These are phyloP conservation scores for Astragalus glycyphyllos DNA, from an alignment of 306 rosid species.

Conservation along the genomic window DNA sequence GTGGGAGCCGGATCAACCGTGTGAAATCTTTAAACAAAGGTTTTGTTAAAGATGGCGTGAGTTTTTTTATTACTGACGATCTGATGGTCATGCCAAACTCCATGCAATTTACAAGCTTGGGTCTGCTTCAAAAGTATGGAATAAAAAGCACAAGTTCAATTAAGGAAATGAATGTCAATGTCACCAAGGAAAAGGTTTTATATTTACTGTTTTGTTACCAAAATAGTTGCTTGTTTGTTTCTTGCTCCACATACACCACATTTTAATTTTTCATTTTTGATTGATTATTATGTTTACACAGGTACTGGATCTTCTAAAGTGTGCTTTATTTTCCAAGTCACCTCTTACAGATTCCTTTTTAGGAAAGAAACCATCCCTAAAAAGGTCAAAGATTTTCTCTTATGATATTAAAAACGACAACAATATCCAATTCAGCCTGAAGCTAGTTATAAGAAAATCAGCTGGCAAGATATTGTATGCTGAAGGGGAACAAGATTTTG, in stretches of 20 bases:
- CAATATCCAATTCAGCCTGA: background rate
- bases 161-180: constrained; percentile 10
- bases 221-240: too few relatives aligned
- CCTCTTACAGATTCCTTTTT: background rate
- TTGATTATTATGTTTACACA: background rate
- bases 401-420: background rate
- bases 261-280: background rate
- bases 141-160: background rate
- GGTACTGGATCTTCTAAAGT: constrained; percentile 5
- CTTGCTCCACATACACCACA: too few relatives aligned
- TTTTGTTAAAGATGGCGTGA: background rate
- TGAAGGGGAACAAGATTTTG: background rate
- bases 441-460: background rate
- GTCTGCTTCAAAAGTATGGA: constrained; percentile 1
- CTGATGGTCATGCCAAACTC: constrained; percentile 15
- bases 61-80: constrained; percentile 30
- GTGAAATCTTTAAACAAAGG: too few relatives aligned
- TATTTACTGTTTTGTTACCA: too few relatives aligned
- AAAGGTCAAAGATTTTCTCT: background rate
- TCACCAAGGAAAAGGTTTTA: constrained; percentile 10
- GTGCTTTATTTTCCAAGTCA: background rate
- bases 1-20: too few relatives aligned
- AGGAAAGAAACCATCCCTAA: background rate
- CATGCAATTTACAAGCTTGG: background rate
- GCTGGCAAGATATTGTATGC: background rate